Conservation (phyloP, 768 basidiomycete genomes). For the Auriscalpium vulgare region DNA sequence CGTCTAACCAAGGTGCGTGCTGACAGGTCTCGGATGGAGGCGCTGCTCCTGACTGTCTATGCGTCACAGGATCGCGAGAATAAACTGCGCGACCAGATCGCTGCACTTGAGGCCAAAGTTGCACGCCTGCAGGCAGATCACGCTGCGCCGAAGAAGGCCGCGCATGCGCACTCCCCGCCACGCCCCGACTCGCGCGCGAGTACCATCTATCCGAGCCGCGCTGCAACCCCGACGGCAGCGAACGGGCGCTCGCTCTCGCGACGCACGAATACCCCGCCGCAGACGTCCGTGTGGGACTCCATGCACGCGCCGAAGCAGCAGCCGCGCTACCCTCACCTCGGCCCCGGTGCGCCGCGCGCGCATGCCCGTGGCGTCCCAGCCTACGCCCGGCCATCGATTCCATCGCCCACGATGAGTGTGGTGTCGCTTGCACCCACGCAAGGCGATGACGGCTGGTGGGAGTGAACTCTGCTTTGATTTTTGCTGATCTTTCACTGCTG, state of each 20-base stretch:
- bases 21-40: background rate
- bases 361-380: slow-evolving; percentile 19
- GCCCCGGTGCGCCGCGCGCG: slow-evolving; percentile 20
- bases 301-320: slow-evolving; percentile 43
- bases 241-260: slow-evolving; percentile 27
- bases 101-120: slow-evolving; percentile 52
- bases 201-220: slow-evolving; percentile 47
- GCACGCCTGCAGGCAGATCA: slow-evolving; percentile 51
- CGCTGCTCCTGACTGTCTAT: background rate
- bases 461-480: slow-evolving; percentile 23
- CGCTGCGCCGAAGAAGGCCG: slow-evolving; percentile 33
- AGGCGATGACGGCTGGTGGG: slow-evolving; percentile 76
- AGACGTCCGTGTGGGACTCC: slow-evolving; percentile 65
- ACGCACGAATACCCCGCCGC: slow-evolving; percentile 42
- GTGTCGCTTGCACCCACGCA: slow-evolving; percentile 67
- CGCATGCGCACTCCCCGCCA: slow-evolving; percentile 33
- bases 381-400: slow-evolving; percentile 29
- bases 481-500: background rate
- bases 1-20: slow-evolving; percentile 53
- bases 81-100: slow-evolving; percentile 60
- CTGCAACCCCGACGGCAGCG: slow-evolving; percentile 42
- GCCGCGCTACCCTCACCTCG: background rate
- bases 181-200: slow-evolving; percentile 76
- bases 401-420: slow-evolving; percentile 72
- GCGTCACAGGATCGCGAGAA: slow-evolving; percentile 56